A percentile compares a stretch with the other conserved stretches of the same genome.
Evolutionary conservation across 2,329 filamentous ascomycete genomes (phyloP).

Genomic region (Cladophialophora chaetospira): DNA sequence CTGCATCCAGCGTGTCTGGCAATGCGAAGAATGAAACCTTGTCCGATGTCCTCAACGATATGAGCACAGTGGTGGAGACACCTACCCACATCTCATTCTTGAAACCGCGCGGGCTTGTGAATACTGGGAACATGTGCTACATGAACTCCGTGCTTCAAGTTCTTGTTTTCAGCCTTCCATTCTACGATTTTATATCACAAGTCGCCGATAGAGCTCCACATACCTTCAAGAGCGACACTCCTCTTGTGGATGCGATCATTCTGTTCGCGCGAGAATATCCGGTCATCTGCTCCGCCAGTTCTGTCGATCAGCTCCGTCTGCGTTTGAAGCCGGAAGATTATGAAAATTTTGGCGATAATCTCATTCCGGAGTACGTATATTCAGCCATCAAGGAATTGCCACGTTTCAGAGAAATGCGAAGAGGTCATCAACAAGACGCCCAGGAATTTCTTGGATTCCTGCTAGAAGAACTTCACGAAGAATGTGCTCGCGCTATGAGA

Average conservation of each 20-base stretch:
- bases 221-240: conserved; percentile 94
- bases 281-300: conserved; percentile 75
- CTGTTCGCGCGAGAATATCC: conserved; percentile 95
- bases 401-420: conserved; percentile 88
- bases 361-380: conserved; percentile 94
- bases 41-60: conserved; percentile 74
- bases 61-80: conserved; percentile 62
- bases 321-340: conserved; percentile 79
- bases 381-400: conserved; percentile 84
- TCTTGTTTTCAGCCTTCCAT: conserved; percentile 88
- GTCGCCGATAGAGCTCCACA: conserved; percentile 79
- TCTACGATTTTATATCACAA: conserved; percentile 90
- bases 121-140: conserved; percentile 99
- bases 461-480: conserved; percentile 88
- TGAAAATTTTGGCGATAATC: conserved; percentile 86
- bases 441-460: conserved; percentile 96
- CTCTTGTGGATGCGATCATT: conserved; percentile 92
- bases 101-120: conserved; percentile 89
- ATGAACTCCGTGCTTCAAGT: conserved; percentile 99
- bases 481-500: conserved; percentile 78
- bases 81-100: conserved; percentile 72
- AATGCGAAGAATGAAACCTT: conserved; percentile 60
- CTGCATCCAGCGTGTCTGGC: conserved; percentile 40
- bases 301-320: conserved; percentile 71
- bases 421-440: conserved; percentile 95